Percentiles rank a stretch among this genome's conserved stretches.
Conservation (phyloP, 2,329 filamentous ascomycete species). For the Stagonosporopsis vannaccii region DNA sequence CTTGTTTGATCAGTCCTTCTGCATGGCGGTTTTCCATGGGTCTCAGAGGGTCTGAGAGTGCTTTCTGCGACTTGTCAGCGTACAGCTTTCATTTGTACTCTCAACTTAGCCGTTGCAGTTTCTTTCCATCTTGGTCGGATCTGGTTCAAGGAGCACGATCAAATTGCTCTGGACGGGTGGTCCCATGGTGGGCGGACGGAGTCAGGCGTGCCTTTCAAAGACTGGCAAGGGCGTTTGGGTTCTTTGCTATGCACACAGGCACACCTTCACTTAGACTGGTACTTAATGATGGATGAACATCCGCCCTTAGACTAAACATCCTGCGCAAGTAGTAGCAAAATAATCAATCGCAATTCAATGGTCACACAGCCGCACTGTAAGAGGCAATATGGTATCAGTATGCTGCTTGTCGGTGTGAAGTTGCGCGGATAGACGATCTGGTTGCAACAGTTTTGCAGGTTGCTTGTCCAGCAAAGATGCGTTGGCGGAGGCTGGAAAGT, state of each 20-base stretch:
- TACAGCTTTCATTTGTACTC: slow-evolving; percentile 33
- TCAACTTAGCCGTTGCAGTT: slow-evolving; percentile 31
- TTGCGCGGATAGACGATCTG: background rate
- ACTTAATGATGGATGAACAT: slow-evolving; percentile 52
- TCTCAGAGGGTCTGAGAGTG: slow-evolving; percentile 29
- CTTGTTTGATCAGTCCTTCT: slow-evolving; percentile 32
- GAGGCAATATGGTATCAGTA: background rate
- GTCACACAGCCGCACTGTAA: background rate
- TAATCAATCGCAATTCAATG: slow-evolving; percentile 21
- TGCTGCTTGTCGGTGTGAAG: background rate
- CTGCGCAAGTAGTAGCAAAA: slow-evolving; percentile 43
- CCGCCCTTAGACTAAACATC: slow-evolving; percentile 47
- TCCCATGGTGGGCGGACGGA: slow-evolving; percentile 31
- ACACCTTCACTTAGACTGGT: slow-evolving; percentile 48
- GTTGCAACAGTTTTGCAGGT: background rate
- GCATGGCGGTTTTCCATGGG: slow-evolving; percentile 36
- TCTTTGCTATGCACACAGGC: slow-evolving; percentile 39
- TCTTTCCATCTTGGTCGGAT: slow-evolving; percentile 30
- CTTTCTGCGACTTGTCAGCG: slow-evolving; percentile 22
- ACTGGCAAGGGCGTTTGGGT: slow-evolving; percentile 44
- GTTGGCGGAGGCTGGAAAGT: background rate
- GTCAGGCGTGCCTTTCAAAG: slow-evolving; percentile 45
- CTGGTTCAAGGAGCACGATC: slow-evolving; percentile 19
- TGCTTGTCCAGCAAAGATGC: too few species aligned
- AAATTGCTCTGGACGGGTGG: slow-evolving; percentile 16